Percentiles rank a stretch among this genome's conserved stretches.
Evolutionary conservation across 768 basidiomycete genomes (phyloP).

Genomic region (Xanthoconium stramineum): DNA sequence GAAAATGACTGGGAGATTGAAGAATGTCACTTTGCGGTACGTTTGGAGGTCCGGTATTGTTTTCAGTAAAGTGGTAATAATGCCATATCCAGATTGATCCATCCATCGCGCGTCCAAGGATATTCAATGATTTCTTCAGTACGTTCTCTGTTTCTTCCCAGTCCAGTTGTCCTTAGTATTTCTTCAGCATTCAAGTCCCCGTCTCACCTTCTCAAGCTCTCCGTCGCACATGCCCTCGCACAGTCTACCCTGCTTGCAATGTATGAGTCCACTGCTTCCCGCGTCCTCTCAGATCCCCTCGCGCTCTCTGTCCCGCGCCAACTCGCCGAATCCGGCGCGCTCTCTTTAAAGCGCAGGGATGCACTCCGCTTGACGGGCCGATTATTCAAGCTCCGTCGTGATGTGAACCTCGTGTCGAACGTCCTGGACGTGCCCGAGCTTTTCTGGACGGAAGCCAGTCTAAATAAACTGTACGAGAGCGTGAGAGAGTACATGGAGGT

Average conservation of each 20-base stretch:
- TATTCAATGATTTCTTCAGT: constrained; percentile 98
- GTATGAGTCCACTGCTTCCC: constrained; percentile 77
- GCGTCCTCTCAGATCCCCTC: constrained; percentile 70
- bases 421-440: constrained; percentile 91
- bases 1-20: constrained; percentile 89
- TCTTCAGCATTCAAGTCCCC: constrained; percentile 81
- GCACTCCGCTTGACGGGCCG: constrained; percentile 85
- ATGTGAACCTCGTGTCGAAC: constrained; percentile 89
- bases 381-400: constrained; percentile 83
- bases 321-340: constrained; percentile 71
- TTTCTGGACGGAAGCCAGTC: constrained; percentile 92
- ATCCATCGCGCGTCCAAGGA: constrained; percentile 79
- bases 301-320: constrained; percentile 83
- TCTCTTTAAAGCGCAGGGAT: constrained; percentile 73
- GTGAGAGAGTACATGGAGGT: constrained; percentile 97
- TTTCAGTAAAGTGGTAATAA: not conserved
- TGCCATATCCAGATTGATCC: constrained; percentile 64
- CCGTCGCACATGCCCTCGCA: constrained; percentile 91
- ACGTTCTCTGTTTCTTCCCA: constrained; percentile 24
- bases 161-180: not conserved
- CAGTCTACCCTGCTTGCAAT: constrained; percentile 90
- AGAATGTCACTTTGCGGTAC: constrained; percentile 84
- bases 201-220: constrained; percentile 86
- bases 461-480: constrained; percentile 87
- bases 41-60: not conserved